Evolutionary conservation across 129 eudicot species (phyloP), one percentile per base, ranked within the genome.

Genomic region (Artemisia argyi): DNA sequence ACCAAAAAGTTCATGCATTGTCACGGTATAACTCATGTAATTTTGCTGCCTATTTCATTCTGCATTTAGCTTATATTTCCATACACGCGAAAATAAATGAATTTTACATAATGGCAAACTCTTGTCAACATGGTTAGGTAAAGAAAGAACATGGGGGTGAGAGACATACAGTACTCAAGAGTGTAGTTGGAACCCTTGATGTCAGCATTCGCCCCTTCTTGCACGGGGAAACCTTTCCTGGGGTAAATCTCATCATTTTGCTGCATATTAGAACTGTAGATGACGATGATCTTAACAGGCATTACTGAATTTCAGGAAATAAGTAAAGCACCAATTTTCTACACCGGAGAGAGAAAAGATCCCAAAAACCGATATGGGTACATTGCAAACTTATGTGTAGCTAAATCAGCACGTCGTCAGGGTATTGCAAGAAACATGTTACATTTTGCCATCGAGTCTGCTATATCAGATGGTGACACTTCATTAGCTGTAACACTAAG

Each of bases 361-460:
- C 76, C 84, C 11, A 83, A 63, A 61, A 62, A 71, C 28, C 79
- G 57, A 80, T 92, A 86, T 50, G 94, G 94, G 47, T 92, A 92
- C 65, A 73, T 89, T 26, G 79, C 96, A 70, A 92, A 92, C 78
- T 65, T 92, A 76, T 92, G 98, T 48, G 98, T 92, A 47, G 86
- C 91, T 3, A 87, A 83, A 73, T 86, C 89, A 67, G 87, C 96
- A 19, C 91, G 98, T 11, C 82, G 97, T 30, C 85, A 85, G 78
- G 96, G 97, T 48, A 85, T 92, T 68, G 97, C 97, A 78, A 86
- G 81, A 72, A 89, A 81, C 76, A 92, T 92, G 97, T 58, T 92
- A 76, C 78, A 57, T 22, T 85, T 86, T 65, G 90, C 96, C 60
- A 84, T 87, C 11, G 28, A 61, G 46, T 85, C 81, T 35, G 95